Evolutionary conservation across 2,329 filamentous ascomycete species (phyloP).

Genomic region (Rachicladosporium sp.): DNA sequence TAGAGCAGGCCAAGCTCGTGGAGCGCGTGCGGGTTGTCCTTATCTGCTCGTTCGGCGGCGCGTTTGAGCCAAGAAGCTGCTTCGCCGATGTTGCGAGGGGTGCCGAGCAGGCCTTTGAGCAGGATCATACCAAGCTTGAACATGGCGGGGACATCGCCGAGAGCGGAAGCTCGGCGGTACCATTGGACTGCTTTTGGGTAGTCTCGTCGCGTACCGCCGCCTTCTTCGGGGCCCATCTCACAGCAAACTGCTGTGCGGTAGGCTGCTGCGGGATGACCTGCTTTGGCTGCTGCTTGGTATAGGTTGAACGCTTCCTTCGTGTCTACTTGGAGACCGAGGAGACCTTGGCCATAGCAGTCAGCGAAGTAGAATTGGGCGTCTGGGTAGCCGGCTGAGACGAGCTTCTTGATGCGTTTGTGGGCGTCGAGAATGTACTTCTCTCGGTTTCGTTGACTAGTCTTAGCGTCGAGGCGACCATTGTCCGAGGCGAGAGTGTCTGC

Average conservation of each 20-base stretch:
- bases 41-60: conserved; percentile 75
- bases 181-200: conserved; percentile 92
- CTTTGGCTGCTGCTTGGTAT: conserved; percentile 88
- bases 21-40: conserved; percentile 85
- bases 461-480: conserved; percentile 57
- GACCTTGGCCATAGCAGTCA: conserved; percentile 74
- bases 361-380: conserved; percentile 92
- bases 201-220: conserved; percentile 82
- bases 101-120: conserved; percentile 85
- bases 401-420: conserved; percentile 82
- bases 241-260: conserved; percentile 96
- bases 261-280: conserved; percentile 72
- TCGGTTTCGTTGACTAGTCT: conserved; percentile 49
- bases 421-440: conserved; percentile 79
- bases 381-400: conserved; percentile 57
- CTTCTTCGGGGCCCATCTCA: conserved; percentile 88
- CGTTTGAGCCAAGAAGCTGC: conserved; percentile 87
- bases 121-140: conserved; percentile 97
- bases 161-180: conserved; percentile 84
- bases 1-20: conserved; percentile 67
- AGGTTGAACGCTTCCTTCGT: conserved; percentile 85
- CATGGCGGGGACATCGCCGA: conserved; percentile 89
- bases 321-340: conserved; percentile 67
- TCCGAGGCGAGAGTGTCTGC: conserved; percentile 67
- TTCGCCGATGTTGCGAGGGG: conserved; percentile 69